phyloP scores from a whole-genome alignment of 495 filamentous ascomycete genomes.

The Daldinia loculata region DNA sequence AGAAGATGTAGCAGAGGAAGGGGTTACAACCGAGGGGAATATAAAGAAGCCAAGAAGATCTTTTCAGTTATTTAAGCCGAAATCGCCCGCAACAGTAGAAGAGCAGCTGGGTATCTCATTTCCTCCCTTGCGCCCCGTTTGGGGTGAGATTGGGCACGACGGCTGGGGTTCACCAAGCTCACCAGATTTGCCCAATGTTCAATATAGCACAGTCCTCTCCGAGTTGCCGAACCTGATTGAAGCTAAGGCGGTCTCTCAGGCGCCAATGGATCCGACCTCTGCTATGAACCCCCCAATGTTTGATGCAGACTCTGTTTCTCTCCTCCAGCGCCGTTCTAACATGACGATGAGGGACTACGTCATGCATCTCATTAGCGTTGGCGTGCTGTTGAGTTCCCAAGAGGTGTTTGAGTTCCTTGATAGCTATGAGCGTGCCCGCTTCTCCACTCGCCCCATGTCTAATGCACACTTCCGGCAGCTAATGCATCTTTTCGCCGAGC shows the following conservation, averaged over 20 bases:
- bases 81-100: conserved; percentile 38
- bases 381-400: conserved; percentile 67
- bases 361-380: conserved; percentile 69
- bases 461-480: conserved; percentile 79
- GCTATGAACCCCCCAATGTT: conserved; percentile 51
- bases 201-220: conserved; percentile 80
- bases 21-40: not conserved
- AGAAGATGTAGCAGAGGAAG: conserved; percentile 16
- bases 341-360: conserved; percentile 89
- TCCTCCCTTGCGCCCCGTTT: conserved; percentile 57
- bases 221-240: conserved; percentile 94
- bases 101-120: conserved; percentile 42
- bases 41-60: conserved; percentile 25
- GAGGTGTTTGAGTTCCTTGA: conserved; percentile 70
- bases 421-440: conserved; percentile 84
- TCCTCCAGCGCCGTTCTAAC: conserved; percentile 72
- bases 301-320: conserved; percentile 68
- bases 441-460: conserved; percentile 64
- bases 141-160: conserved; percentile 83
- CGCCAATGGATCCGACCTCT: conserved; percentile 67
- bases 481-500: conserved; percentile 87
- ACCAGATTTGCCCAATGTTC: conserved; percentile 76
- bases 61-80: conserved; percentile 40
- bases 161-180: conserved; percentile 88
- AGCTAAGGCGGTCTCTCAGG: conserved; percentile 86